phyloP scores from a whole-genome alignment of 768 basidiomycete genomes.

The Pisolithus marmoratus region DNA sequence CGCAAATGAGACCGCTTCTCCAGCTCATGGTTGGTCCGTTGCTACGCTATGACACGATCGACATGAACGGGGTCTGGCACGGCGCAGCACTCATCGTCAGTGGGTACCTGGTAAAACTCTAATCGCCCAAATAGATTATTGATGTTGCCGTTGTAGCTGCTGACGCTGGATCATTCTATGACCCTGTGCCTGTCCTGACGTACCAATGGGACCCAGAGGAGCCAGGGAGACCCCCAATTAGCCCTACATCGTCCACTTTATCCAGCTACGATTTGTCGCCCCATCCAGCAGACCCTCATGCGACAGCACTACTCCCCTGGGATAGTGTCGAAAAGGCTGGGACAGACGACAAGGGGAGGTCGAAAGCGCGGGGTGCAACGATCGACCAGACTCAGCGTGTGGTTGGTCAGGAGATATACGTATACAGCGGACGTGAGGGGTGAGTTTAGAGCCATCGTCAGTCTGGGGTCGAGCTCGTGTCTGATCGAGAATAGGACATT shows the following conservation, averaged over 20 bases:
- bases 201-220: conserved; percentile 70
- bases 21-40: conserved; percentile 92
- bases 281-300: conserved; percentile 71
- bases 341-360: conserved; percentile 15
- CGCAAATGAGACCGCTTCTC: conserved; percentile 75
- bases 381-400: conserved; percentile 38
- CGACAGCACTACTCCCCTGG: conserved; percentile 33
- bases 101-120: conserved; percentile 35
- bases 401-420: conserved; percentile 66
- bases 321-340: conserved; percentile 2
- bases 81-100: conserved; percentile 88
- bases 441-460: conserved; percentile 20
- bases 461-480: too few species aligned
- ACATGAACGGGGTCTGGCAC: conserved; percentile 73
- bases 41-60: conserved; percentile 84
- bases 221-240: conserved; percentile 10
- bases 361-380: conserved; percentile 2
- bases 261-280: conserved; percentile 51
- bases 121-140: not conserved
- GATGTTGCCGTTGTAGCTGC: conserved; percentile 42
- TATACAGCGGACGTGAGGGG: conserved; percentile 55
- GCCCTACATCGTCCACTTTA: conserved; percentile 21
- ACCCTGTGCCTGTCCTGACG: conserved; percentile 62
- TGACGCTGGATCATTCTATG: conserved; percentile 73
- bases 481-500: conserved; percentile 49